Base-by-base conservation (phyloP, 1,284 basidiomycete species). In the Rhodotorula mucilaginosa region DNA sequence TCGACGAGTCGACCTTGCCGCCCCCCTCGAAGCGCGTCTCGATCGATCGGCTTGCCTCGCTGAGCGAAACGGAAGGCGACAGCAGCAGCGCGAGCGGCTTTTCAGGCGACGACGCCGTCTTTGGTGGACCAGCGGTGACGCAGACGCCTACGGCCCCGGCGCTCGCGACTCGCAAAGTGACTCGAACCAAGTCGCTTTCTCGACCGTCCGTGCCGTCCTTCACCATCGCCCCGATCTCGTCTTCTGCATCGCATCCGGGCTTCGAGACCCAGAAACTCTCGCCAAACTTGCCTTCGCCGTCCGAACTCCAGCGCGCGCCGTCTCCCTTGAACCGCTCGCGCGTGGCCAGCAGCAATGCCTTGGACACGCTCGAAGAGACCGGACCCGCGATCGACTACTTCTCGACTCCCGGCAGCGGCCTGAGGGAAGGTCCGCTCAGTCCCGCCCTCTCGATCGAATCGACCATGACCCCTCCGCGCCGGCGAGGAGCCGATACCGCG, bases 341-440 rank as follows among this genome's bases (percentile, higher is more conserved):
- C 46, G 65, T 48, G 23, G 57, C 72, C 4, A 65, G 68, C 6
- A 61, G 62, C 23, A 65, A 56, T 19, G 59, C 47, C 26, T 72
- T 76, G 64, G 74, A 74, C 51, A 76, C 74, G 48, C 74, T 76
- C 48, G 54, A 58, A 47, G 74, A 76, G 49, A 44, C 49, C 6
- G 74, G 74, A 5, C 74, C 74, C 1, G 74, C 74, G 3, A 64
- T 63, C 34, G 74, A 73, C 52, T 68, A 67, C 58, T 75, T 75
- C 61, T 71, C 74, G 15, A 71, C 64, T 3, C 60, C 47, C 34
- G 68, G 64, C 6, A 60, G 63, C 46, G 66, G 57, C 3, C 56
- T 73, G 31, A 64, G 71, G 29, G 70, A 67, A 16, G 67, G 70
- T 19, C 39, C 56, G 46, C 23, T 29, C 13, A 52, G 49, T n/a